These are phyloP conservation scores for Onygena corvina DNA, from an alignment of 2,329 filamentous ascomycete genomes.

Conservation along the genomic window DNA sequence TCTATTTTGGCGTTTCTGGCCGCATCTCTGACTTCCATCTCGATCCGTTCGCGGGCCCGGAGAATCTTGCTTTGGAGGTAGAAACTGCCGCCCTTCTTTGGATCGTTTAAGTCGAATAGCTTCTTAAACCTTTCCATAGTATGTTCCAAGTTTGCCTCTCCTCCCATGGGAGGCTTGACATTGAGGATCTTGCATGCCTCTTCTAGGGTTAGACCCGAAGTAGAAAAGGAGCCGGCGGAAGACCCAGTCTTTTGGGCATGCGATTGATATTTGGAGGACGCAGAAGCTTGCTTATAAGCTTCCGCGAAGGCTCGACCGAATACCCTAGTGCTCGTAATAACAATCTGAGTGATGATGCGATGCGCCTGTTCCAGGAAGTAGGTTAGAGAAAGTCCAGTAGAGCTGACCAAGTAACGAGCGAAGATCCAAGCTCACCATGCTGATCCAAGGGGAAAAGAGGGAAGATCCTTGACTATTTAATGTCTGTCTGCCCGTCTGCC, in stretches of 20 bases:
- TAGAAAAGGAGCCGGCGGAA: constrained; percentile 43
- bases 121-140: constrained; percentile 84
- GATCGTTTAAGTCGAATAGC: constrained; percentile 87
- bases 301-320: constrained; percentile 86
- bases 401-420: not conserved
- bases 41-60: constrained; percentile 80
- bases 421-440: constrained; percentile 6
- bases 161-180: constrained; percentile 73
- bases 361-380: constrained; percentile 57
- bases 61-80: constrained; percentile 97
- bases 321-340: constrained; percentile 80
- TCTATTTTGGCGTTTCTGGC: constrained; percentile 61
- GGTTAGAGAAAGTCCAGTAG: constrained; percentile 6
- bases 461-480: no score
- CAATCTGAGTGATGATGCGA: constrained; percentile 85
- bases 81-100: constrained; percentile 90
- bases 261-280: constrained; percentile 68
- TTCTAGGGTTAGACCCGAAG: constrained; percentile 74
- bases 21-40: constrained; percentile 66
- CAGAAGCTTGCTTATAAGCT: constrained; percentile 89
- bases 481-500: no score
- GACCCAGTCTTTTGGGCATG: constrained; percentile 52
- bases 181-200: constrained; percentile 97
- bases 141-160: constrained; percentile 63
- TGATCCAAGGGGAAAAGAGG: not conserved